Evolutionary conservation across 2,329 filamentous ascomycete genomes (phyloP), one percentile per base, ranked within the genome.

Genomic region (Stachybotrys elegans): DNA sequence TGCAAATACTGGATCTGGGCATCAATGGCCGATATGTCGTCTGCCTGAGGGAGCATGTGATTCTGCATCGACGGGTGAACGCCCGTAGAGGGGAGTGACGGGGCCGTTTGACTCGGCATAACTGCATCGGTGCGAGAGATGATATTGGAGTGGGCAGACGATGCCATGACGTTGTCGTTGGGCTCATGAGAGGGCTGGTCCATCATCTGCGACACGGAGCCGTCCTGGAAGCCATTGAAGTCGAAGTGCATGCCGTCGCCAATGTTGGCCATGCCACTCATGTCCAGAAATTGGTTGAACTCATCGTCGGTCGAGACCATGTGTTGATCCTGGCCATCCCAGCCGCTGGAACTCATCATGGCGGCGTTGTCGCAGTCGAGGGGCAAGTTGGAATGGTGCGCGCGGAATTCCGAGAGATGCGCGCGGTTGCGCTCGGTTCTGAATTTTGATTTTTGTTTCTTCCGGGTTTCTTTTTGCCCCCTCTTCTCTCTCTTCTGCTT

Each of bases 1-100:
- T 83, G 80, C 21, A 84, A 66, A 51, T 78, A 83, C 46, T 81
- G 78, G 46, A 84, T 84, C 58, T 84, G 81, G 25, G 79, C 79
- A 57, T 85, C 80, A 51, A 84, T 72, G 43, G 78, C 75, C 27
- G 72, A 72, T 43, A 83, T 75, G 47, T 75, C 66, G 48, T 81
- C 77, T 52, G 61, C 14, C 16, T 68, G 20, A 75, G 66, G 12
- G 59, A 65, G 37, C 54, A 69, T 65, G 45, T 69, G 66, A 13
- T 70, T 66, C 22, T 73, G 60, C 17, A 80, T 70, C 3, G 70
- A 56, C 34, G 72, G 53, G 44, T 76, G 75, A 8, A 61, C 52
- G 12, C 67, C 56, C 17, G 69, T 66, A 5, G 68, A 69, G 7
- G 75, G 71, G 61, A 80, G 75, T 37, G 56, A 70, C 55, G 31